phyloP scores from a whole-genome alignment of 2,329 filamentous ascomycete genomes.

The Clonostachys rhizophaga region DNA sequence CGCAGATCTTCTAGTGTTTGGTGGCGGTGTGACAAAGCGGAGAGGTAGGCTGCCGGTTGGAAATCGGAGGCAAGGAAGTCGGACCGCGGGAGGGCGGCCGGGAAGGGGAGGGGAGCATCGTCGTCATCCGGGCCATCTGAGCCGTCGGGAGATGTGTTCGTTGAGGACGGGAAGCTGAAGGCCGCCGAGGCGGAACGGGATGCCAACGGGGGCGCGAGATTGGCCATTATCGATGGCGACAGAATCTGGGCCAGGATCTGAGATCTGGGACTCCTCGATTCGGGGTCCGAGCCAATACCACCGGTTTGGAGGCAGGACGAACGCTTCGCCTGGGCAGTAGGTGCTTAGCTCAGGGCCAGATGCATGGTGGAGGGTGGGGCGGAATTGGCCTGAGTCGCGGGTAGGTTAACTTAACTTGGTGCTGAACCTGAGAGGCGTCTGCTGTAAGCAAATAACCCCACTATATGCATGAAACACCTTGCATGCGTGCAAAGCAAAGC shows the following conservation, averaged over 20 bases:
- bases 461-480: too few species aligned
- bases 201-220: conserved; percentile 10
- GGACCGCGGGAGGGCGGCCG: conserved; percentile 72
- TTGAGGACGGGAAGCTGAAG: conserved; percentile 17
- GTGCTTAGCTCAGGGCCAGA: too few species aligned
- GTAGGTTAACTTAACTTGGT: too few species aligned
- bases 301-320: too few species aligned
- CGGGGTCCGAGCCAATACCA: too few species aligned
- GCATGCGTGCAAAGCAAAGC: too few species aligned
- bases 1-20: conserved; percentile 95
- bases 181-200: neutral
- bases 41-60: conserved; percentile 77
- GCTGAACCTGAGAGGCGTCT: too few species aligned
- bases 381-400: too few species aligned
- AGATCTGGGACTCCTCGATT: too few species aligned
- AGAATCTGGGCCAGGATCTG: neutral
- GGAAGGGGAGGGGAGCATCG: conserved; percentile 78
- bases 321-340: too few species aligned
- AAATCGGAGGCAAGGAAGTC: conserved; percentile 80
- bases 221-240: conserved; percentile 10
- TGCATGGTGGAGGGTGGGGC: conserved; percentile 4
- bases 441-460: too few species aligned
- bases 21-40: conserved; percentile 75
- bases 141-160: conserved; percentile 17
- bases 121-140: conserved; percentile 41